Evolutionary conservation across 306 rosid species (phyloP).

Genomic region (apple (Malus domestica)): DNA sequence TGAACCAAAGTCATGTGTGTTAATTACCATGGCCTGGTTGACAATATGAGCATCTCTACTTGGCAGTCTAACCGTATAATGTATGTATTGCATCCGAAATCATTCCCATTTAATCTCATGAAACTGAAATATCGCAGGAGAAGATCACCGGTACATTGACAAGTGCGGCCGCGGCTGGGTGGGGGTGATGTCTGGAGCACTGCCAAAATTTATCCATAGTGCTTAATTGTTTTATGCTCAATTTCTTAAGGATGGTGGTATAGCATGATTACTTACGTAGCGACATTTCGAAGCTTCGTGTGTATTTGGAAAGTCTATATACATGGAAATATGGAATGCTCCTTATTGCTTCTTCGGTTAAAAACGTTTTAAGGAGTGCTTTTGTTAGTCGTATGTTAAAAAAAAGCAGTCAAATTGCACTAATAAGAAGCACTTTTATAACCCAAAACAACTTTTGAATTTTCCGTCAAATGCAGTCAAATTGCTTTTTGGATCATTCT

Average conservation of each 20-base stretch:
- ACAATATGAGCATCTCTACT: background rate
- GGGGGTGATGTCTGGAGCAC: background rate
- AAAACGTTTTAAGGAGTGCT: too few relatives aligned
- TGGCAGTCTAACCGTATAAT: background rate
- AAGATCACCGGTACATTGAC: slow-evolving; percentile 7
- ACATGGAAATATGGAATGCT: background rate
- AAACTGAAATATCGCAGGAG: slow-evolving; percentile 1
- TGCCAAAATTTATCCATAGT: background rate
- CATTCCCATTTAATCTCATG: background rate
- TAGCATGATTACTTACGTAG: background rate
- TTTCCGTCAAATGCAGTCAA: too few relatives aligned
- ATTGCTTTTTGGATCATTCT: too few relatives aligned
- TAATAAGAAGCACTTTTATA: too few relatives aligned
- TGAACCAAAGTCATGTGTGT: background rate
- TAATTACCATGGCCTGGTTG: background rate
- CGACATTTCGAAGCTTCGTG: background rate
- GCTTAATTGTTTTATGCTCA: background rate
- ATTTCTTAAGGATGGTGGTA: background rate
- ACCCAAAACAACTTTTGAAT: too few relatives aligned
- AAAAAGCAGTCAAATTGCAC: too few relatives aligned
- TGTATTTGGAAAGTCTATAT: background rate
- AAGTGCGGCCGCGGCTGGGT: background rate
- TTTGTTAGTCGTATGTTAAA: too few relatives aligned
- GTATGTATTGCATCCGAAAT: background rate
- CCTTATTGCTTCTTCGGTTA: background rate